phyloP scores from a whole-genome alignment of 1,284 basidiomycete genomes.

The Schizophyllum commune region DNA sequence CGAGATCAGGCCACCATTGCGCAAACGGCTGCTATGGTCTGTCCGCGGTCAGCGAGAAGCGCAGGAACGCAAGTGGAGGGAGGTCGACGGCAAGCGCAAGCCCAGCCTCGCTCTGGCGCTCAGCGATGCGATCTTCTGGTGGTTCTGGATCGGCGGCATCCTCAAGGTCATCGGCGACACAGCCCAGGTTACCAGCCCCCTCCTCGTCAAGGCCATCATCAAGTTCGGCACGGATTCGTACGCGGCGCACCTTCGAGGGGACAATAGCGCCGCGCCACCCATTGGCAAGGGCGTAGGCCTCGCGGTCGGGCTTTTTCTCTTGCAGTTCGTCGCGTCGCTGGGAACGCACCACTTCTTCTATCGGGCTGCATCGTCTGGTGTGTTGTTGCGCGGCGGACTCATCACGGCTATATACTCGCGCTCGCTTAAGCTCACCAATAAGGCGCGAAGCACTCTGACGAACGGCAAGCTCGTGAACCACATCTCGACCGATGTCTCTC shows the following conservation, averaged over 20 bases:
- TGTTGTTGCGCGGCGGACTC: slow-evolving; percentile 78
- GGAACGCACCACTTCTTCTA: slow-evolving; percentile 44
- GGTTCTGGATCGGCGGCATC: slow-evolving; percentile 76
- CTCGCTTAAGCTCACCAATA: slow-evolving; percentile 71
- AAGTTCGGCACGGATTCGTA: slow-evolving; percentile 68
- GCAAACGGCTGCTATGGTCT: slow-evolving; percentile 51
- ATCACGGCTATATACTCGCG: slow-evolving; percentile 86
- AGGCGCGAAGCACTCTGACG: slow-evolving; percentile 75
- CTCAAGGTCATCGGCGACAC: slow-evolving; percentile 73
- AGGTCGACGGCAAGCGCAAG: slow-evolving; percentile 52
- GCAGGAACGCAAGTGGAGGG: slow-evolving; percentile 57
- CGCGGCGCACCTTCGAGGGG: slow-evolving; percentile 27
- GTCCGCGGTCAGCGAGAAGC: slow-evolving; percentile 43
- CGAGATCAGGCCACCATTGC: slow-evolving; percentile 49
- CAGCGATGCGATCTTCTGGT: slow-evolving; percentile 76
- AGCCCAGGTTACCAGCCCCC: slow-evolving; percentile 47
- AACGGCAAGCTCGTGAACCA: slow-evolving; percentile 85
- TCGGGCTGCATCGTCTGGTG: slow-evolving; percentile 27
- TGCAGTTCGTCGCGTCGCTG: slow-evolving; percentile 66
- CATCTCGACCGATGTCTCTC: slow-evolving; percentile 87
- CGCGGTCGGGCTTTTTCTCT: slow-evolving; percentile 59
- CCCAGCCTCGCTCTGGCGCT: slow-evolving; percentile 71
- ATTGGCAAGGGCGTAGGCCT: slow-evolving; percentile 41
- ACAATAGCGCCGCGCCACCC: slow-evolving; percentile 41
- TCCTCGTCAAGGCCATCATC: slow-evolving; percentile 32